Evolutionary conservation across 1,284 basidiomycete species (phyloP), one percentile per base, ranked within the genome.

Genomic region (Sutorius eximius): DNA sequence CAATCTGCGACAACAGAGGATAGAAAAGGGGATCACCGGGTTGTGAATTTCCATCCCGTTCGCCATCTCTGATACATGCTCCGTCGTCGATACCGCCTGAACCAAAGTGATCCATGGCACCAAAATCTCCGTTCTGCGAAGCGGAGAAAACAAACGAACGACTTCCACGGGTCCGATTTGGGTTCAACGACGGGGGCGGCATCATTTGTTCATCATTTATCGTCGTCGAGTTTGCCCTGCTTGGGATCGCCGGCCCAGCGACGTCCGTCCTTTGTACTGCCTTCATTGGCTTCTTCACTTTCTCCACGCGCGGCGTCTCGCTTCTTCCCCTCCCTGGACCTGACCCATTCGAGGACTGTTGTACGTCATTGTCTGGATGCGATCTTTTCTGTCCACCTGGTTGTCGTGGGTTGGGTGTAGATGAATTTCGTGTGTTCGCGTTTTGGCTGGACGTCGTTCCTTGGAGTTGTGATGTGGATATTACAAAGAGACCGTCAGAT

Each of bases 381-480:
- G 47, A 45, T 43, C 81, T 75, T 51, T 77, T 77, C 41, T 77
- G 77, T 60, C 55, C 49, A 22, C 78, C 80, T 24, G 64, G 71
- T 47, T 57, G 52, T 54, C 66, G 52, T 51, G 53, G 53, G 22
- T 54, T 63, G 45, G 60, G 65, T 15, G 61, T 62, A 22, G 64
- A 58, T n/a, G 61, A 60, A n/a, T 4, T 42, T 16, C 66, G 58
- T 33, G 63, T 11, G 38, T 56, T 57, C 11, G 56, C n/a, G 41
- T 65, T 72, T 44, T 55, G 45, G 52, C 45, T 58, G 45, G 66
- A 54, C 49, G 65, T 54, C 64, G 65, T 45, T 42, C 75, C 79
- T 40, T 78, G 77, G 20, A 82, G 75, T 51, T 83, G 81, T 63
- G 80, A 89, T 11, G 89, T 88, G 11, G 87, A 86, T 57, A 91